These are phyloP conservation scores for Lasiosphaeria miniovina DNA, from an alignment of 495 filamentous ascomycete genomes.

Conservation along the genomic window DNA sequence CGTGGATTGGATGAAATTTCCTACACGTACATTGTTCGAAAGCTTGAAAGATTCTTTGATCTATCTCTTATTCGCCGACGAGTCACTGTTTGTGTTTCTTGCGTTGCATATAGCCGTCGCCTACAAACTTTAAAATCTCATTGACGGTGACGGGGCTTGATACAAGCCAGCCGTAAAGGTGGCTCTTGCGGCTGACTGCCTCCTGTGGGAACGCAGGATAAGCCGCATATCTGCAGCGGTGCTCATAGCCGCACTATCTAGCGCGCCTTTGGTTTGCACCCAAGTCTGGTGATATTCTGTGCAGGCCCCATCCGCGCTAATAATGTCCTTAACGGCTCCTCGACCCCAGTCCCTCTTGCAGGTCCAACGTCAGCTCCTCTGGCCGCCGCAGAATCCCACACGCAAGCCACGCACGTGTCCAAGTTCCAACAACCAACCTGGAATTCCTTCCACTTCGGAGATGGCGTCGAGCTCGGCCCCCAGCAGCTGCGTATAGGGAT, in stretches of 20 bases:
- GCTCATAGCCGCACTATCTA: conserved; percentile 14
- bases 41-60: conserved; percentile 4
- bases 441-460: too few species aligned
- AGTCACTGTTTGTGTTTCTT: too few species aligned
- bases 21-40: not conserved
- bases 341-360: not conserved
- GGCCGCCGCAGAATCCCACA: not conserved
- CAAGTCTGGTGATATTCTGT: not conserved
- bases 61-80: not conserved
- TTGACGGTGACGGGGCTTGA: not conserved
- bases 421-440: not conserved
- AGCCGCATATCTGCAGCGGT: conserved; percentile 12
- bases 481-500: too few species aligned
- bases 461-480: too few species aligned
- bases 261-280: not conserved
- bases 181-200: conserved; percentile 20
- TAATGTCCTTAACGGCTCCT: conserved; percentile 3
- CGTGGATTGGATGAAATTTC: not conserved
- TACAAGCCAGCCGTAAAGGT: not conserved
- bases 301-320: not conserved
- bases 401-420: not conserved
- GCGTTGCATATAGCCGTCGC: too few species aligned
- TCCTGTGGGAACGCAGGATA: conserved; percentile 13
- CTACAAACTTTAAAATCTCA: too few species aligned
- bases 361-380: conserved; percentile 23